These are phyloP conservation scores for Colletotrichum endophyticum DNA, from an alignment of 2,329 filamentous ascomycete genomes.

Conservation along the genomic window DNA sequence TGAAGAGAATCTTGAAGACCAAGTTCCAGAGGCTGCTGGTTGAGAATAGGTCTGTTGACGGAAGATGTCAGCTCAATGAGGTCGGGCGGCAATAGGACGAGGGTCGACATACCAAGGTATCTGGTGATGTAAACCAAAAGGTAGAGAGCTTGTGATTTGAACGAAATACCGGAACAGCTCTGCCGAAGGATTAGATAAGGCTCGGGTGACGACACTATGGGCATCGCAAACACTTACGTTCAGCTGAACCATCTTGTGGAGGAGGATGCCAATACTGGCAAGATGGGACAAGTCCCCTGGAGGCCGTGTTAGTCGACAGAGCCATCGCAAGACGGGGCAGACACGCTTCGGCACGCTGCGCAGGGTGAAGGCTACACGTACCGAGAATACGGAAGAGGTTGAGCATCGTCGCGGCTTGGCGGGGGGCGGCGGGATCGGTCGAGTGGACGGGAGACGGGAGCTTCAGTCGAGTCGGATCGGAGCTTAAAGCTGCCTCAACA, in stretches of 20 bases:
- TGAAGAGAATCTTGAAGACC: constrained; percentile 95
- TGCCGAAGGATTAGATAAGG: constrained; percentile 41
- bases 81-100: background rate
- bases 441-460: background rate
- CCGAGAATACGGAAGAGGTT: constrained; percentile 65
- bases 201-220: background rate
- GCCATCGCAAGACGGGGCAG: constrained; percentile 2
- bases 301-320: constrained; percentile 13
- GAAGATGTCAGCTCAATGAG: constrained; percentile 4
- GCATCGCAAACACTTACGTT: constrained; percentile 65
- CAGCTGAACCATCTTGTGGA: constrained; percentile 95
- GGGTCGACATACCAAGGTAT: constrained; percentile 73
- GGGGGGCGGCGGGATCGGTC: constrained; percentile 6
- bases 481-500: constrained; percentile 18
- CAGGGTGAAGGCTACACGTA: constrained; percentile 33
- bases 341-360: background rate
- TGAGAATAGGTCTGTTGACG: constrained; percentile 77
- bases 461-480: background rate
- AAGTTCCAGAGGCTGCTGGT: constrained; percentile 89
- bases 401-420: constrained; percentile 47
- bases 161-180: constrained; percentile 97
- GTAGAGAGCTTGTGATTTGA: constrained; percentile 97
- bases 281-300: constrained; percentile 95
- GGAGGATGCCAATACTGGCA: constrained; percentile 88
- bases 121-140: constrained; percentile 91